Base-by-base conservation (phyloP, 345 rosid species). In the Salix purpurea region DNA sequence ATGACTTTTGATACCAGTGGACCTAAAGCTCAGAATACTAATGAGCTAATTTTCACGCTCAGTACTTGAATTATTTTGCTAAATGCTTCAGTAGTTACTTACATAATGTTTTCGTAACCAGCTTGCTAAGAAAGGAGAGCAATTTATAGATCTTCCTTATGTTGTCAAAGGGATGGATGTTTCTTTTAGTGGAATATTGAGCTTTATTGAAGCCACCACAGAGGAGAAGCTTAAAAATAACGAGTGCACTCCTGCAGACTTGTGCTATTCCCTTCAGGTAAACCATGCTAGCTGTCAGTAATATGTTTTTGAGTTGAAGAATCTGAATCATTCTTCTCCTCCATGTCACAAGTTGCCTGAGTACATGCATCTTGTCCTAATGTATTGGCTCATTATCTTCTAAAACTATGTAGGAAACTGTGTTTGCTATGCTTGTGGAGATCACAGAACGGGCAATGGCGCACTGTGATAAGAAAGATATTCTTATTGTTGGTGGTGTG, bases 141-240 rank as follows among this genome's bases (percentile, higher is more conserved):
- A 89, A 52, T 94, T 96, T 83, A 88, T 94, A 10, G 98, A 94
- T 78, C 90, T 96, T 32, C 99, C 99, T 4, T 94, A 92, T 65
- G 97, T 87, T 75, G 98, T 96, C 60, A 94, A 96, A 88, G 98
- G 99, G 66, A 96, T 96, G 99, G 97, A 96, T 86, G 98, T 94
- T 56, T 94, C 98, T 4, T 93, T 96, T 65, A 96, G 98, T 16
- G 99, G 99, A 75, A 92, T 96, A 72, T 86, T 96, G 81, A 96
- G 98, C 83, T 96, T 82, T 71, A 96, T 92, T 2, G 97, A 96
- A 87, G 85, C 93, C 34, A 88, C 95, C 5, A 85, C 98, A 0
- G 91, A 79, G 68, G 98, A 96, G 86, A 89, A 92, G 86, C 97
- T 96, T 65, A 89, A 89, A 81, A 92, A 79, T 69, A 87, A 89